A percentile compares a stretch with the other conserved stretches of the same genome.
Conservation (phyloP, 371 early-diverging fungal genomes). For the Mucor plumbeus region DNA sequence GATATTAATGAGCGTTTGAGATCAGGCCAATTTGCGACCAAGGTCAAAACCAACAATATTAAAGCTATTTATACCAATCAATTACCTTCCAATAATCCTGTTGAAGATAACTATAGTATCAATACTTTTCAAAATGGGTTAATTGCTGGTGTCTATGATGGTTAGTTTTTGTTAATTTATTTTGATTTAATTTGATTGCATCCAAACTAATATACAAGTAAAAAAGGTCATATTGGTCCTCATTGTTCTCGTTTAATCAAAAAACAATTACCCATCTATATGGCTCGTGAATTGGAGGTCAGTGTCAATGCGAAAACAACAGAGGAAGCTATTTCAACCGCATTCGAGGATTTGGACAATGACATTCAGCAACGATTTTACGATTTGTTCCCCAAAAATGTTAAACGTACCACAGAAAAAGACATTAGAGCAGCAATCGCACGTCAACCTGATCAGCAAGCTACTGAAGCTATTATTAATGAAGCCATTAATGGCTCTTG, state of each 20-base stretch:
- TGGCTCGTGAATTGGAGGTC: constrained; percentile 39
- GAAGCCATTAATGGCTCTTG: constrained; percentile 80
- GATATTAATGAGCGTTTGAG: constrained; percentile 41
- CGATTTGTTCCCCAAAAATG: constrained; percentile 45
- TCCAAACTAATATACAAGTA: background rate
- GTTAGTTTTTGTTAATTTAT: constrained; percentile 18
- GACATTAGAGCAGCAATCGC: constrained; percentile 48
- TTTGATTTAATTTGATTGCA: background rate
- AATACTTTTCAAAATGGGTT: constrained; percentile 34
- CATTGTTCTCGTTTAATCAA: constrained; percentile 44
- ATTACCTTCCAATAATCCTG: constrained; percentile 50
- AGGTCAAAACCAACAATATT: constrained; percentile 22
- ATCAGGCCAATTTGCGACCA: constrained; percentile 38
- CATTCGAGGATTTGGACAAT: constrained; percentile 61
- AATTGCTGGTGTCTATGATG: constrained; percentile 58
- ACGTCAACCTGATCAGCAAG: constrained; percentile 37
- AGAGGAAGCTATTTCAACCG: constrained; percentile 51
- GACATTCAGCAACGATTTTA: constrained; percentile 67
- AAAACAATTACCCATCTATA: constrained; percentile 49
- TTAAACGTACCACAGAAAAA: constrained; percentile 40
- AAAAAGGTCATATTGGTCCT: constrained; percentile 52
- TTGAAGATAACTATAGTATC: constrained; percentile 53
- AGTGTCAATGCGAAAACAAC: background rate
- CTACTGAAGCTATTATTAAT: constrained; percentile 40
- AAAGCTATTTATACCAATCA: constrained; percentile 46